Evolutionary conservation across 2,329 filamentous ascomycete genomes (phyloP), one percentile per base, ranked within the genome.

Genomic region (Beauveria bassiana): DNA sequence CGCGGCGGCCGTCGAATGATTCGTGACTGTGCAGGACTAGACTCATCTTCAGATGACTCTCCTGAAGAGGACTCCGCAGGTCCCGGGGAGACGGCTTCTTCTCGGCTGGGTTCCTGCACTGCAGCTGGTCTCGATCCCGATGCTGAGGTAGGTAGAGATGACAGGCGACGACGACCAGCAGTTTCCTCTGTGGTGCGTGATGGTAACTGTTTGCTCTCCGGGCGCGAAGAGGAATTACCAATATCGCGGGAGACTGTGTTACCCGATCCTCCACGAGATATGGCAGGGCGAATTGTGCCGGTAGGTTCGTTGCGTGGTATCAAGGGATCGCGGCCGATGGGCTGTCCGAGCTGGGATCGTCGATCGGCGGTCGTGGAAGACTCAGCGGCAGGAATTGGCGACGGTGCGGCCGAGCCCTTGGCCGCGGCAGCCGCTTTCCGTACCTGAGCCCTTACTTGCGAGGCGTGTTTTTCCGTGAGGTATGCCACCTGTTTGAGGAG

Each of bases 401-500:
- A 86, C 1, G 82, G 80, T 1, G 81, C 79, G 20, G 79, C 75
- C 3, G 85, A 85, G 61, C 81, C 81, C 58, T 81, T 80, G 24
- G 79, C 80, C 3, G 81, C 79, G 7, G 81, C 81, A 3, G 83
- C 85, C 49, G 87, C 85, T 70, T 88, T 95, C 64, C 90, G 86
- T 79, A 98, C 91, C 75, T 97, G 92, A 22, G 90, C 92, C 66
- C 91, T 86, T 53, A 98, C 90, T 72, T 97, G 91, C 0, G 90
- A 90, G 31, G 96, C 84, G 76, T 98, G 91, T 57, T 90, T 83
- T 72, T 98, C 93, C 70, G 95, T 96, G 6, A 98, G 84, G 84
- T 92, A 96, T 73, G 91, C 92, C 65, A 92, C 92, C 75, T 99
- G 92, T 71, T 96, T 91, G 18, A 97, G 84, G 38, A 99, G 82